These are phyloP conservation scores for Candida boidinii DNA, from an alignment of 805 yeast genomes.

Conservation along the genomic window DNA sequence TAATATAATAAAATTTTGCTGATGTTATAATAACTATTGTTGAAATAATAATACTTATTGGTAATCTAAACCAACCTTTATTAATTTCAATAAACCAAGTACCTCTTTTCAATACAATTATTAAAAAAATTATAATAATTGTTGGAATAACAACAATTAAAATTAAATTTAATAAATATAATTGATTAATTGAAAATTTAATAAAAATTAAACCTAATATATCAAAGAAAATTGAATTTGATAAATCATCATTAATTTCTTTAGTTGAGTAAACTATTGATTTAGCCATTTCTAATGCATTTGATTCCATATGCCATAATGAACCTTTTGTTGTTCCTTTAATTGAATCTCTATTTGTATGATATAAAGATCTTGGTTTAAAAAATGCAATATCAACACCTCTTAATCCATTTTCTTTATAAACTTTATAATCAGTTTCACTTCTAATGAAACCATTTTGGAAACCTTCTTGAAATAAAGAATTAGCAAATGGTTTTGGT, in stretches of 20 bases:
- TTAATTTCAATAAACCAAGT: slow-evolving; percentile 37
- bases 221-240: slow-evolving; percentile 58
- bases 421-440: slow-evolving; percentile 81
- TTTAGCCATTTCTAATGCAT: slow-evolving; percentile 50
- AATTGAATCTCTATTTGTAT: slow-evolving; percentile 67
- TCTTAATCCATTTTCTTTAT: slow-evolving; percentile 56
- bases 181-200: slow-evolving; percentile 37
- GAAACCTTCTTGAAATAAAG: slow-evolving; percentile 81
- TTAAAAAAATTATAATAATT: slow-evolving; percentile 34
- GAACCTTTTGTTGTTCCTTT: slow-evolving; percentile 56
- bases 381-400: slow-evolving; percentile 90
- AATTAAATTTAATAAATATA: slow-evolving; percentile 45
- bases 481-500: slow-evolving; percentile 65
- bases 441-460: slow-evolving; percentile 61
- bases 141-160: slow-evolving; percentile 50
- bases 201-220: slow-evolving; percentile 50
- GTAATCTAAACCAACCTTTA: slow-evolving; percentile 46
- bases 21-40: slow-evolving; percentile 25
- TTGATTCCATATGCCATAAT: slow-evolving; percentile 77
- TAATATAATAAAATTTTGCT: slow-evolving; percentile 29
- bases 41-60: slow-evolving; percentile 46
- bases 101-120: slow-evolving; percentile 35
- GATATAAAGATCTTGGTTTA: slow-evolving; percentile 77
- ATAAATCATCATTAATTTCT: slow-evolving; percentile 22
- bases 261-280: slow-evolving; percentile 32